phyloP scores from a whole-genome alignment of 2,329 filamentous ascomycete species.

The Sclerotinia nivalis region DNA sequence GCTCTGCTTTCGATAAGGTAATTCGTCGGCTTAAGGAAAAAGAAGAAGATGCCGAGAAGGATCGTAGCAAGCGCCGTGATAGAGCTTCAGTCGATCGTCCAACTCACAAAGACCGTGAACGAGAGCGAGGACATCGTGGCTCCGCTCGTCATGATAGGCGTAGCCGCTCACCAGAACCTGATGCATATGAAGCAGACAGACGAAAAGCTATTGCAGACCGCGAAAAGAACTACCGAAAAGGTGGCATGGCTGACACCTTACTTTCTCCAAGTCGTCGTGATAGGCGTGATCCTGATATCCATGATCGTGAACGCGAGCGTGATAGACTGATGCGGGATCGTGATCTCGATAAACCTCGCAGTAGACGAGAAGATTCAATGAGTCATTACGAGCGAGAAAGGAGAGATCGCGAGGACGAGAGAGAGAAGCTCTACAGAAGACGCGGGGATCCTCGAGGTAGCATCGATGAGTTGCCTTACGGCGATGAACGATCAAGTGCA shows the following conservation, averaged over 20 bases:
- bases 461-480: conserved; percentile 88
- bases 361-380: conserved; percentile 60
- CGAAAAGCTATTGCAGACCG: conserved; percentile 91
- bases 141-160: conserved; percentile 56
- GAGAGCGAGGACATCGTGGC: conserved; percentile 64
- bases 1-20: conserved; percentile 86
- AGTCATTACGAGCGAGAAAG: conserved; percentile 82
- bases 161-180: conserved; percentile 86
- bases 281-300: conserved; percentile 42
- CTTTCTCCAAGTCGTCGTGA: conserved; percentile 46
- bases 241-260: conserved; percentile 65
- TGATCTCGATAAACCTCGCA: conserved; percentile 45
- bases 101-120: conserved; percentile 50
- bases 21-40: conserved; percentile 89
- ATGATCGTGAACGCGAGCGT: conserved; percentile 43
- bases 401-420: conserved; percentile 83
- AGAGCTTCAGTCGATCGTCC: conserved; percentile 50
- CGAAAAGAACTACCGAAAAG: conserved; percentile 88
- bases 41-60: conserved; percentile 76
- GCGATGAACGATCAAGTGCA: conserved; percentile 65
- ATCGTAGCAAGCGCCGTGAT: conserved; percentile 59
- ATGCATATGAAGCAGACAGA: conserved; percentile 93
- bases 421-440: conserved; percentile 83
- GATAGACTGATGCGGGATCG: conserved; percentile 38
- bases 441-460: conserved; percentile 74